A percentile compares a stretch with the other conserved stretches of the same genome.
Evolutionary conservation across 2,329 filamentous ascomycete genomes (phyloP).

Genomic region (Calonectria hongkongensis): DNA sequence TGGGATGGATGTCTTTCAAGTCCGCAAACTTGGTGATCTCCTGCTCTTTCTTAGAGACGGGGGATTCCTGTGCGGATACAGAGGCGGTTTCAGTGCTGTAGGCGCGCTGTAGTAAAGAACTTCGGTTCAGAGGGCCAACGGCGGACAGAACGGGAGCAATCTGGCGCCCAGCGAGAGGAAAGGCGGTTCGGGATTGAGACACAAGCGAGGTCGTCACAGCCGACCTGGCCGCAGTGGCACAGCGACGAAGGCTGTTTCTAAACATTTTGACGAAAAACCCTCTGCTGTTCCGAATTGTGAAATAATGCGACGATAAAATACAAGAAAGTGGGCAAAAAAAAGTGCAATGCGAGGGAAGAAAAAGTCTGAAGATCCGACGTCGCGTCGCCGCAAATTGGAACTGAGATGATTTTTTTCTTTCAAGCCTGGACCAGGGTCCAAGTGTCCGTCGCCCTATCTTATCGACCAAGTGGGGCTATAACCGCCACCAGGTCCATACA

Average conservation of each 20-base stretch:
- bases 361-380: slow-evolving; percentile 33
- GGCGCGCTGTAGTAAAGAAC: slow-evolving; percentile 54
- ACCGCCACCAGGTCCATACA: not conserved
- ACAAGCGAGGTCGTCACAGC: slow-evolving; percentile 55
- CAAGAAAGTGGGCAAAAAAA: slow-evolving; percentile 24
- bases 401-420: slow-evolving; percentile 40
- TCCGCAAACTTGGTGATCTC: slow-evolving; percentile 66
- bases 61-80: slow-evolving; percentile 50
- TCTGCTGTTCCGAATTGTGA: not conserved
- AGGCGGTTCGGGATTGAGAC: slow-evolving; percentile 54
- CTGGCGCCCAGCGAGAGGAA: slow-evolving; percentile 53
- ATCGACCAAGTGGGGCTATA: slow-evolving; percentile 19
- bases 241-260: slow-evolving; percentile 63
- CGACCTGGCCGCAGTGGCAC: slow-evolving; percentile 60
- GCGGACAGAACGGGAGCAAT: slow-evolving; percentile 46
- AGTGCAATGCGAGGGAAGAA: slow-evolving; percentile 36
- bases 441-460: slow-evolving; percentile 31
- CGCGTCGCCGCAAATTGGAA: slow-evolving; percentile 41
- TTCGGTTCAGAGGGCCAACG: slow-evolving; percentile 47
- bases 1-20: slow-evolving; percentile 74
- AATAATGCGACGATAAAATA: slow-evolving; percentile 6
- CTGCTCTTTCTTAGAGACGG: slow-evolving; percentile 43
- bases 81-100: slow-evolving; percentile 64
- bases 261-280: slow-evolving; percentile 54
- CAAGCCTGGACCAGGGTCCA: slow-evolving; percentile 4